Evolutionary conservation across 352 stramenopile genomes (phyloP).

Genomic region (Globisporangium yorkense): DNA sequence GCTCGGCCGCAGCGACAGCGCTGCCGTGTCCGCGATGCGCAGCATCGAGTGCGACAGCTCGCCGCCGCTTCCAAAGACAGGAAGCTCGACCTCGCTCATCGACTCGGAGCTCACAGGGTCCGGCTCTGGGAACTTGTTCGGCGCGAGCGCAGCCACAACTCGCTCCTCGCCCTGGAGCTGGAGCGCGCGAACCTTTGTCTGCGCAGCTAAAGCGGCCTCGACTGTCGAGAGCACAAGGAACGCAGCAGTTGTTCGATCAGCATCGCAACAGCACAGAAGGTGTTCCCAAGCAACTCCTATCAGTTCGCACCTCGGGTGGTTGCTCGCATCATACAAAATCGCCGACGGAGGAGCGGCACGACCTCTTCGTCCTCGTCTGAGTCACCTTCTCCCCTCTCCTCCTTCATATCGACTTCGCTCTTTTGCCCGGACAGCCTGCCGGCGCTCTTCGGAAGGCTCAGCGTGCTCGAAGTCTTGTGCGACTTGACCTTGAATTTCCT

Average conservation of each 20-base stretch:
- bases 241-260: neutral
- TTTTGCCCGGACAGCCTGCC: too few species aligned
- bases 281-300: too few species aligned
- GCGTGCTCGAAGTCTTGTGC: neutral
- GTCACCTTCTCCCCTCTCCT: neutral
- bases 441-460: neutral
- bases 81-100: conserved; percentile 1
- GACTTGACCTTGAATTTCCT: neutral
- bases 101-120: neutral
- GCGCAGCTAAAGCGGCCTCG: neutral
- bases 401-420: neutral
- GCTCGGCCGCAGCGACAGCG: neutral
- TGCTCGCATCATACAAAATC: conserved; percentile 28
- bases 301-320: conserved; percentile 20
- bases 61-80: conserved; percentile 1
- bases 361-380: conserved; percentile 1
- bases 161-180: neutral
- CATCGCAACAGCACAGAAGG: neutral
- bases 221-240: neutral
- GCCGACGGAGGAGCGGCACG: conserved; percentile 11
- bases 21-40: conserved; percentile 1
- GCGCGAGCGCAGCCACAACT: conserved; percentile 1
- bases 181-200: conserved; percentile 5
- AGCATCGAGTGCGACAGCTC: conserved; percentile 15
- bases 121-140: conserved; percentile 13